Percentiles rank a stretch among this genome's conserved stretches.
Conservation (phyloP, 2,329 filamentous ascomycete genomes). For the Aspergillus chevalieri region DNA sequence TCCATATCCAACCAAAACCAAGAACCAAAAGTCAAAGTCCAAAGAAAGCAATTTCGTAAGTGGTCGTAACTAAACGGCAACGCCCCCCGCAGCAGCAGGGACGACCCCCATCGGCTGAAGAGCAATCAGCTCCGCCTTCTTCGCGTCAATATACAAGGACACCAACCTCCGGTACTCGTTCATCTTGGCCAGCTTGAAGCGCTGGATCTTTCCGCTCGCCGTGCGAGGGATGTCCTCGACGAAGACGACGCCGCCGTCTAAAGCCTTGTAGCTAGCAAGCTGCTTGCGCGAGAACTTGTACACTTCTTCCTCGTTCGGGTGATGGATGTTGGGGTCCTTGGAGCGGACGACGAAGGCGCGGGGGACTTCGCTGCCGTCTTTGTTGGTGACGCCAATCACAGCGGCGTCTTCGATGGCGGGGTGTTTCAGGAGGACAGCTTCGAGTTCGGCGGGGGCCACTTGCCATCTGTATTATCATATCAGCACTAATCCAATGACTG, state of each 20-base stretch:
- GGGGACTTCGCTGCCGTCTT: constrained; percentile 32
- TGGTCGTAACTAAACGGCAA: background rate
- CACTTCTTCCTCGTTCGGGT: constrained; percentile 37
- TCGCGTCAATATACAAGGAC: constrained; percentile 16
- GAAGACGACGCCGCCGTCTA: constrained; percentile 45
- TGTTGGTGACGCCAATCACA: constrained; percentile 39
- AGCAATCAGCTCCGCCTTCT: constrained; percentile 5
- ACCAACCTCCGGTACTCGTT: constrained; percentile 34
- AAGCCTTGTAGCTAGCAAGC: constrained; percentile 44
- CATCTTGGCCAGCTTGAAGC: constrained; percentile 36
- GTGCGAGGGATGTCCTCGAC: constrained; percentile 46
- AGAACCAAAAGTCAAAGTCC: background rate
- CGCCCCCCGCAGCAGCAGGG: background rate
- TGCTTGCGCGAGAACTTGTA: constrained; percentile 35
- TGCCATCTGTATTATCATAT: constrained; percentile 33
- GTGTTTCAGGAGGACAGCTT: constrained; percentile 41
- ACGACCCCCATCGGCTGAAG: background rate
- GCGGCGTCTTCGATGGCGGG: constrained; percentile 41
- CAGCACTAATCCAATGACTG: background rate
- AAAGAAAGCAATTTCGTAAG: too few relatives aligned
- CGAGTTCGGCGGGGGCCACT: constrained; percentile 45
- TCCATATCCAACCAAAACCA: background rate
- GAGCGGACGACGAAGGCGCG: constrained; percentile 43
- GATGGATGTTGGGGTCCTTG: constrained; percentile 13
- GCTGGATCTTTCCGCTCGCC: constrained; percentile 46